These are phyloP conservation scores for Persicaria maculosa DNA, from an alignment of 148 eudicot genomes.

Conservation along the genomic window DNA sequence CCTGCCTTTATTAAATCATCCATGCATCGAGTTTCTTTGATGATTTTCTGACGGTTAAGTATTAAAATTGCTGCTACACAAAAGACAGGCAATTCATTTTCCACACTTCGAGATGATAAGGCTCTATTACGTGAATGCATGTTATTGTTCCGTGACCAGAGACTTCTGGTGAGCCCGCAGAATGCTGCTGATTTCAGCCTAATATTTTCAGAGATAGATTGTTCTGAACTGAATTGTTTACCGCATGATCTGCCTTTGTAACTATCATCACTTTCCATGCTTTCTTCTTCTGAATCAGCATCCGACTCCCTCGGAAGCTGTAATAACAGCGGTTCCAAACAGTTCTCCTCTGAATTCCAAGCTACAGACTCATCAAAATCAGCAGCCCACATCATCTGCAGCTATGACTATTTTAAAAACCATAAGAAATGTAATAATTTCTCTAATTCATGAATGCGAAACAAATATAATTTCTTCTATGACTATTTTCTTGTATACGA, in stretches of 20 bases:
- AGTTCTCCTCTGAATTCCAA: slow-evolving; percentile 50
- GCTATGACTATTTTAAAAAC: slow-evolving; percentile 1
- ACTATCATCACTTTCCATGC: slow-evolving; percentile 27
- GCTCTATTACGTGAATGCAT: slow-evolving; percentile 31
- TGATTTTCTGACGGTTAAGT: slow-evolving; percentile 73
- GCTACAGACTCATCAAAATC: slow-evolving; percentile 78
- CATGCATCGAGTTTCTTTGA: slow-evolving; percentile 71
- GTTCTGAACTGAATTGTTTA: slow-evolving; percentile 38
- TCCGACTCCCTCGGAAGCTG: slow-evolving; percentile 49
- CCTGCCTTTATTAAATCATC: slow-evolving; percentile 94
- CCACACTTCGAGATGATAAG: slow-evolving; percentile 50
- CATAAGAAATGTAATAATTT: slow-evolving; percentile 9
- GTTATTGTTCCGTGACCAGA: slow-evolving; percentile 72
- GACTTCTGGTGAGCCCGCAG: slow-evolving; percentile 71
- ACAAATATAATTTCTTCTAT: no score
- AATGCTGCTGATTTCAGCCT: slow-evolving; percentile 48
- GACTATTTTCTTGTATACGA: no score
- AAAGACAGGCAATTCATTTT: slow-evolving; percentile 80
- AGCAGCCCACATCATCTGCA: slow-evolving; percentile 99
- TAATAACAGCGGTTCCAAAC: slow-evolving; percentile 66
- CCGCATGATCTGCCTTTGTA: slow-evolving; percentile 28
- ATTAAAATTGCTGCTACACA: slow-evolving; percentile 88
- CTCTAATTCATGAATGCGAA: neutral
- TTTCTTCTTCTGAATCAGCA: slow-evolving; percentile 44
- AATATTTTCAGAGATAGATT: slow-evolving; percentile 33